phyloP scores from a whole-genome alignment of 345 rosid species.

The Eucalyptus curtisii region DNA sequence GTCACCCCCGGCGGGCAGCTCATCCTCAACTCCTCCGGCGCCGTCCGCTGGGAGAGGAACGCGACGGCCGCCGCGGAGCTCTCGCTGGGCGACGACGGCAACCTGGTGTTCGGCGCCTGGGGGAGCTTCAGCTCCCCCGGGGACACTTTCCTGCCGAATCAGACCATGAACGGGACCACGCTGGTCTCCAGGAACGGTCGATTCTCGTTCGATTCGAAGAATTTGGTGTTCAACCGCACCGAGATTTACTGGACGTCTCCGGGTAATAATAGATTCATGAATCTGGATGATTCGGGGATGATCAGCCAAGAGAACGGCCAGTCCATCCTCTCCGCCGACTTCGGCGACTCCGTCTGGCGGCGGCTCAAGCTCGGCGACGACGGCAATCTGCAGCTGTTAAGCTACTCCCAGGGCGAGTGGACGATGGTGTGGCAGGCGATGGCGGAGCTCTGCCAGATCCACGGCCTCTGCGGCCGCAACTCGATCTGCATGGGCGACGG shows the following conservation, averaged over 20 bases:
- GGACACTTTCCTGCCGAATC: conserved; percentile 36
- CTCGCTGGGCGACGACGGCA: conserved; percentile 14
- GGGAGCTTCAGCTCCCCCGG: conserved; percentile 23
- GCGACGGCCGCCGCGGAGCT: conserved; percentile 6
- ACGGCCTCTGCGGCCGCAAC: conserved; percentile 38
- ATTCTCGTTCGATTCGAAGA: conserved; percentile 14
- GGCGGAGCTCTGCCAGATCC: conserved; percentile 32
- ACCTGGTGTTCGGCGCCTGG: conserved; percentile 29
- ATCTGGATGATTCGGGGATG: conserved; percentile 4
- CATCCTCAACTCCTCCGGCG: conserved; percentile 8
- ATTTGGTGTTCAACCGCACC: conserved; percentile 7
- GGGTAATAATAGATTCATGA: not conserved
- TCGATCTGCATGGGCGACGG: conserved; percentile 38
- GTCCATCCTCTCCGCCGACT: conserved; percentile 22
- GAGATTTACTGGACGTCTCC: conserved; percentile 9
- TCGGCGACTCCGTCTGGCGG: not conserved
- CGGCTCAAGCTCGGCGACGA: conserved; percentile 35
- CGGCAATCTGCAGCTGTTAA: conserved; percentile 36
- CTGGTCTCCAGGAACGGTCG: conserved; percentile 18
- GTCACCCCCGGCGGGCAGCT: conserved; percentile 14
- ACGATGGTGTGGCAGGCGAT: conserved; percentile 35
- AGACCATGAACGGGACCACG: conserved; percentile 1
- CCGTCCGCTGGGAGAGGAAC: conserved; percentile 7
- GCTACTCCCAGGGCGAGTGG: conserved; percentile 14
- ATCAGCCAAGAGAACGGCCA: not conserved